These are phyloP conservation scores for Coemansia sp. DNA, from an alignment of 192 early-diverging fungal genomes.

Conservation along the genomic window DNA sequence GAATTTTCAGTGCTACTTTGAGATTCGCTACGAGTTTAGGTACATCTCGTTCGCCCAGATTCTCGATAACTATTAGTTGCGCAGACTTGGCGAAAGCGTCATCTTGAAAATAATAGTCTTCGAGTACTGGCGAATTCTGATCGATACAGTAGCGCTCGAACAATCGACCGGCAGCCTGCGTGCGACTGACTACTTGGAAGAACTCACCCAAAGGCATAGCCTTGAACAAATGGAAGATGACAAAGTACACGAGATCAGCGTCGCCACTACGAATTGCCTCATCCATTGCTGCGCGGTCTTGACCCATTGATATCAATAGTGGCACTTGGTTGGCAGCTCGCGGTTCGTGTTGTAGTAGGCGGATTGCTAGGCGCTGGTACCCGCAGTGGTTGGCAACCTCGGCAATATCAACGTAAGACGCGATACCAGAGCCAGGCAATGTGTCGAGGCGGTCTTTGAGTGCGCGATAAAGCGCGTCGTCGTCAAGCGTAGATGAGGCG, in stretches of 20 bases:
- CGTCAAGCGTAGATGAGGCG: constrained; percentile 72
- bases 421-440: constrained; percentile 54
- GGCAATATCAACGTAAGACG: constrained; percentile 90
- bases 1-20: constrained; percentile 70
- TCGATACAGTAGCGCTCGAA: constrained; percentile 84
- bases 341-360: constrained; percentile 93
- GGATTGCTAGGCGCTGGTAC: constrained; percentile 75
- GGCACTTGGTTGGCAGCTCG: constrained; percentile 94
- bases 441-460: constrained; percentile 80
- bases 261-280: constrained; percentile 96
- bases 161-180: constrained; percentile 76
- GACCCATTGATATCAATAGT: constrained; percentile 88
- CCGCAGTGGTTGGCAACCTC: constrained; percentile 87
- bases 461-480: constrained; percentile 79
- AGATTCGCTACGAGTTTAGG: constrained; percentile 68
- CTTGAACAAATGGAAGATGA: constrained; percentile 87
- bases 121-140: constrained; percentile 74
- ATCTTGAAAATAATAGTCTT: constrained; percentile 97
- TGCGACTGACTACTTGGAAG: constrained; percentile 81
- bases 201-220: constrained; percentile 85
- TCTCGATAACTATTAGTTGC: constrained; percentile 60
- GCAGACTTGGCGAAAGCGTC: constrained; percentile 70
- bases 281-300: constrained; percentile 83
- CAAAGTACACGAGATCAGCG: constrained; percentile 94
- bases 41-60: constrained; percentile 48